These are phyloP conservation scores for Penicillium nordicum DNA, from an alignment of 2,329 filamentous ascomycete genomes.

Conservation along the genomic window DNA sequence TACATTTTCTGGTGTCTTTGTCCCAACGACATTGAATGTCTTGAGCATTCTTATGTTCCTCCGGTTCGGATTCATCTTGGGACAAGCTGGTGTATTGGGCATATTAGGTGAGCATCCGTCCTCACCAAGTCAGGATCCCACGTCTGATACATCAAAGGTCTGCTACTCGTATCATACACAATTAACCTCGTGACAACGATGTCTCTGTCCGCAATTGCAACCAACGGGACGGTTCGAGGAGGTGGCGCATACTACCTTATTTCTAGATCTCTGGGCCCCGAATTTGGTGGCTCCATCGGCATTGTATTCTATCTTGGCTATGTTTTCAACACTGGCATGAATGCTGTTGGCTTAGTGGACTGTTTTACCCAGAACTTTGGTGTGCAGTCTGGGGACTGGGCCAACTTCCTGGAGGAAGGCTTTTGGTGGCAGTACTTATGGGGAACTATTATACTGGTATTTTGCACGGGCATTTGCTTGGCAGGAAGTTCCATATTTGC, in stretches of 20 bases:
- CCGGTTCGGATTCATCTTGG: constrained; percentile 79
- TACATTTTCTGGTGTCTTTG: constrained; percentile 74
- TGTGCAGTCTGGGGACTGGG: constrained; percentile 52
- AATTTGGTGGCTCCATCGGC: constrained; percentile 85
- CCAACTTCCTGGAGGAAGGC: constrained; percentile 61
- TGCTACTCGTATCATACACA: constrained; percentile 71
- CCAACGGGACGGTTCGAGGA: constrained; percentile 82
- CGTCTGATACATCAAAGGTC: constrained; percentile 47
- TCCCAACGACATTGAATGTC: constrained; percentile 85
- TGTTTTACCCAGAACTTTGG: constrained; percentile 76
- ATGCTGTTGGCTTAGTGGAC: constrained; percentile 80
- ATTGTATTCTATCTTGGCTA: constrained; percentile 89
- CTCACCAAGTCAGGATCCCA: not conserved
- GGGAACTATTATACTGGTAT: constrained; percentile 65
- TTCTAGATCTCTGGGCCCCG: constrained; percentile 77
- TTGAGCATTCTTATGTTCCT: constrained; percentile 90
- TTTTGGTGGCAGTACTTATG: constrained; percentile 77
- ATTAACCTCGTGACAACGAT: constrained; percentile 82
- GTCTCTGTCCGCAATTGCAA: constrained; percentile 83
- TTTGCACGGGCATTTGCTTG: constrained; percentile 73
- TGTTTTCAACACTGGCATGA: constrained; percentile 81
- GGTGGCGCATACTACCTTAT: constrained; percentile 88
- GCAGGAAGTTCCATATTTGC: constrained; percentile 78
- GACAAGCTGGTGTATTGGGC: constrained; percentile 73
- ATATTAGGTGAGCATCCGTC: constrained; percentile 62